Evolutionary conservation across 1,284 basidiomycete genomes (phyloP), one percentile per base, ranked within the genome.

Genomic region (Microbotryum scabiosae): DNA sequence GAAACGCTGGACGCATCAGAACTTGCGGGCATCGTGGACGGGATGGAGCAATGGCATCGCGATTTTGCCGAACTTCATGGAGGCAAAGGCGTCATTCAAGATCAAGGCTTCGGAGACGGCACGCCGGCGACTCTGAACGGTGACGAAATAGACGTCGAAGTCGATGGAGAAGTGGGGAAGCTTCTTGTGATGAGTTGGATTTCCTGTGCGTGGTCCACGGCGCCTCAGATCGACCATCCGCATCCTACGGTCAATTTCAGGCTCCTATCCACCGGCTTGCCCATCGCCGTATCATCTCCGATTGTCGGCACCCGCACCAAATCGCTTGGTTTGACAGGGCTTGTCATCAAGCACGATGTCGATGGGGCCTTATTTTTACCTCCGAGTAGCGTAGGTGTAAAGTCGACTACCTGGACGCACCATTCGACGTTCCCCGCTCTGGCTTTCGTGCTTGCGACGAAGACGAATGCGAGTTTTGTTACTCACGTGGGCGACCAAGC

Each of bases 361-460:
- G 93, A 97, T 71, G 94, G 92, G 0, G 78, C 85, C 0, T 76
- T 88, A 43, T 90, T 87, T 74, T 71, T 77, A 0, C 51, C 80
- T 6, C 70, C 70, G 0, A 16, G 56, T 10, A 65, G 71, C 25
- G 68, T 72, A 2, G 68, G 65, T 8, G 59, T 25, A 47, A 47
- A 18, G 46, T 68, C 54, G 76, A 72, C 44, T 60, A 71, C 53
- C 51, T 97, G 93, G 93, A 77, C 68, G 47, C 93, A 97, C 73
- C 75, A 76, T 2, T 80, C 82, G 12, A 96, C 91, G 0, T 90
- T 85, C 73, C 85, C 89, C 5, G 94, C 92, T 0, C 81, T 98
- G 5, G 82, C 89, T 1, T 98, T 97, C 72, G 94, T 97, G 21
- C 80, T 98, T 32, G 90, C 91, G 1, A 93, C 90, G 5, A 98